These are phyloP conservation scores for Schizophyllum commune DNA, from an alignment of 1,284 basidiomycete genomes.

Conservation along the genomic window DNA sequence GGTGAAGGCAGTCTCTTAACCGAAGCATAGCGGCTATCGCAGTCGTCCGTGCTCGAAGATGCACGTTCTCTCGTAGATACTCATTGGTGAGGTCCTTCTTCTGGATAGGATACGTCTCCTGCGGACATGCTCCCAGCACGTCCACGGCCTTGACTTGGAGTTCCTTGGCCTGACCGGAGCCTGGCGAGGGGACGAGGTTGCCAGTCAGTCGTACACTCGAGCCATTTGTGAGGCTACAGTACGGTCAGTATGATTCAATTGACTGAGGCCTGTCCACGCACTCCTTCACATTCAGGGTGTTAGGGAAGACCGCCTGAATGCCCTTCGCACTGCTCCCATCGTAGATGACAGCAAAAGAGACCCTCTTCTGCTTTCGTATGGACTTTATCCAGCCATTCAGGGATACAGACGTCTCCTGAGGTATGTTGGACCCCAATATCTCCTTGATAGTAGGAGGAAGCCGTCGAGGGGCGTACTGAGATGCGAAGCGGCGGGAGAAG, in stretches of 20 bases:
- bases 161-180: slow-evolving; percentile 67
- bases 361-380: slow-evolving; percentile 77
- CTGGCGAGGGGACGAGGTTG: slow-evolving; percentile 55
- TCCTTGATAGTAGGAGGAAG: slow-evolving; percentile 5
- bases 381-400: slow-evolving; percentile 81
- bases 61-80: slow-evolving; percentile 75
- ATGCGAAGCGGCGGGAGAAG: background rate
- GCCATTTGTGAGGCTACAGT: slow-evolving; percentile 58
- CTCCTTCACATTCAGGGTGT: slow-evolving; percentile 34
- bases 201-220: slow-evolving; percentile 66
- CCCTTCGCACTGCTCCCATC: slow-evolving; percentile 70
- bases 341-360: slow-evolving; percentile 76
- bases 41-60: slow-evolving; percentile 76
- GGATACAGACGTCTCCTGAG: slow-evolving; percentile 10
- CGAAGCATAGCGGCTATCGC: slow-evolving; percentile 68
- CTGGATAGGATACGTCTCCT: slow-evolving; percentile 78
- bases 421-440: slow-evolving; percentile 3
- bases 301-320: slow-evolving; percentile 73
- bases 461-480: background rate
- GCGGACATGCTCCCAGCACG: slow-evolving; percentile 59
- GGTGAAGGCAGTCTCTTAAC: slow-evolving; percentile 52
- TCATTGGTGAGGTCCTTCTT: slow-evolving; percentile 72
- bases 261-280: slow-evolving; percentile 18
- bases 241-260: background rate
- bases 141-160: slow-evolving; percentile 60